A percentile compares a stretch with the other conserved stretches of the same genome.
phyloP scores from a whole-genome alignment of 2,329 filamentous ascomycete genomes.

The Scolecobasidium constrictum region DNA sequence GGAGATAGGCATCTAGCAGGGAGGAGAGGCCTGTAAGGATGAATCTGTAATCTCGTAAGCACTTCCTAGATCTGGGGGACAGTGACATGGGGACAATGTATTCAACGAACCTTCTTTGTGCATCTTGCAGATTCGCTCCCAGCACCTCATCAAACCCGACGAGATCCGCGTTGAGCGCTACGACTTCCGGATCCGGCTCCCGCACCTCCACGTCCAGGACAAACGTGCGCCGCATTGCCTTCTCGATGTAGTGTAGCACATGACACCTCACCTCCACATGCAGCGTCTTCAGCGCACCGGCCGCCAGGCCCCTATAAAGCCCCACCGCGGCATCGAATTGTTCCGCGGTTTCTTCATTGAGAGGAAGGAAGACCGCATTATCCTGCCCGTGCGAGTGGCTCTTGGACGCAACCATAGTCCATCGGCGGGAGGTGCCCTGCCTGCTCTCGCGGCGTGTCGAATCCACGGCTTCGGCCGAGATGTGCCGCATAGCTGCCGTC shows the following conservation, averaged over 20 bases:
- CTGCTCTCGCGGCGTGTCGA: slow-evolving; percentile 39
- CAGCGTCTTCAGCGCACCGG: slow-evolving; percentile 69
- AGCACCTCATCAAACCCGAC: slow-evolving; percentile 81
- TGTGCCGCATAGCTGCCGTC: slow-evolving; percentile 68
- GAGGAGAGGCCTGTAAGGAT: slow-evolving; percentile 65
- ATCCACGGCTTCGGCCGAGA: slow-evolving; percentile 63
- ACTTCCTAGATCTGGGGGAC: background rate
- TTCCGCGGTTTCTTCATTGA: slow-evolving; percentile 75
- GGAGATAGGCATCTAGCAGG: slow-evolving; percentile 69
- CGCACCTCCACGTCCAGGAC: slow-evolving; percentile 59
- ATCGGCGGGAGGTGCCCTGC: slow-evolving; percentile 52
- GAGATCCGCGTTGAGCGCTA: slow-evolving; percentile 74
- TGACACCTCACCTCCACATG: slow-evolving; percentile 84
- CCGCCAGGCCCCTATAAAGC: slow-evolving; percentile 71
- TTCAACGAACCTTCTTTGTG: slow-evolving; percentile 40
- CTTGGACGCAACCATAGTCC: slow-evolving; percentile 56
- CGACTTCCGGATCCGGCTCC: slow-evolving; percentile 67
- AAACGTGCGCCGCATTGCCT: slow-evolving; percentile 35
- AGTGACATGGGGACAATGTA: background rate
- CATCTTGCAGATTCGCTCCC: slow-evolving; percentile 56
- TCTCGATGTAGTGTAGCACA: slow-evolving; percentile 66
- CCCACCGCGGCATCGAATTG: slow-evolving; percentile 79
- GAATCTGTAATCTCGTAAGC: slow-evolving; percentile 42
- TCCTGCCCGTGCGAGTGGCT: slow-evolving; percentile 41
- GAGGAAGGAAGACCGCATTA: slow-evolving; percentile 67